These are phyloP conservation scores for Ganoderma resinaceum DNA, from an alignment of 1,284 basidiomycete genomes.

Conservation along the genomic window DNA sequence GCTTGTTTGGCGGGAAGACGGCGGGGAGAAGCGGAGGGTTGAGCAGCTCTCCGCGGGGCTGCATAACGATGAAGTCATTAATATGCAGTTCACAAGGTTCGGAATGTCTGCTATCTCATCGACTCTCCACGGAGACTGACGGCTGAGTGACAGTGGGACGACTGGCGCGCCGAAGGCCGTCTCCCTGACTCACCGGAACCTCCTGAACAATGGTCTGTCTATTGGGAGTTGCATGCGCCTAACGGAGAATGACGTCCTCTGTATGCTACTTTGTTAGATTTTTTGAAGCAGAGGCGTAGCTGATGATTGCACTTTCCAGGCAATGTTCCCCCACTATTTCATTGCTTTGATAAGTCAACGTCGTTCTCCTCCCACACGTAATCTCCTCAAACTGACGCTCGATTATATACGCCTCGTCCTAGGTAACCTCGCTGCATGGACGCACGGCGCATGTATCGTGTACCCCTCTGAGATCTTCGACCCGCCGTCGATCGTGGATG, in stretches of 20 bases:
- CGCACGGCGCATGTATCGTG: conserved; percentile 75
- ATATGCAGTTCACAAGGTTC: conserved; percentile 85
- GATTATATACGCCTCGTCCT: conserved; percentile 68
- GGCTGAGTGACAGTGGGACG: conserved; percentile 62
- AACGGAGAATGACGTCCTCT: conserved; percentile 68
- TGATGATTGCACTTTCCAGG: conserved; percentile 46
- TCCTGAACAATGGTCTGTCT: conserved; percentile 80
- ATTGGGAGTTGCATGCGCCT: conserved; percentile 78
- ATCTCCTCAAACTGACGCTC: conserved; percentile 10
- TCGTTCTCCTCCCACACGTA: not conserved
- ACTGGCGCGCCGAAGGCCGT: conserved; percentile 83
- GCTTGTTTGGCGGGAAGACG: conserved; percentile 65
- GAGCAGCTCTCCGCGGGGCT: conserved; percentile 49
- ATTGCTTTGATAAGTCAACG: conserved; percentile 83
- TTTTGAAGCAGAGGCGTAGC: not conserved
- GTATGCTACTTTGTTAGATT: conserved; percentile 46
- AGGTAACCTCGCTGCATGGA: conserved; percentile 84
- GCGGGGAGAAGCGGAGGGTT: conserved; percentile 49
- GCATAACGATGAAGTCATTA: conserved; percentile 74
- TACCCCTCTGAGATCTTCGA: conserved; percentile 76
- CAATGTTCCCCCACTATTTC: conserved; percentile 83
- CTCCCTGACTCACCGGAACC: conserved; percentile 77
- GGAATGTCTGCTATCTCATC: conserved; percentile 9
- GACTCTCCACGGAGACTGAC: not conserved
- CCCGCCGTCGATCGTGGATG: conserved; percentile 69